Conservation (phyloP, 805 yeast genomes). For the Zygoascus ofunaensis region DNA sequence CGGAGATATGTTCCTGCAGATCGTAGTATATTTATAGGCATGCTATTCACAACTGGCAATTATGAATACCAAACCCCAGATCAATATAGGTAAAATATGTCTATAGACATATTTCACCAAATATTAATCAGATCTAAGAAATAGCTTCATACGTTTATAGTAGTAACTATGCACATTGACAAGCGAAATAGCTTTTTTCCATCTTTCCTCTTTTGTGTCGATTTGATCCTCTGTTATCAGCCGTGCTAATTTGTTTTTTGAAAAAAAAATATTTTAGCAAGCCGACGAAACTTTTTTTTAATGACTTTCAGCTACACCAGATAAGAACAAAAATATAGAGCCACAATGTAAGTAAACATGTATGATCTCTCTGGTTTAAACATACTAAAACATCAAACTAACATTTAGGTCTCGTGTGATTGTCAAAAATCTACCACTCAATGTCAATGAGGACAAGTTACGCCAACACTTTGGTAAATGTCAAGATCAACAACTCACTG, state of each 20-base stretch:
- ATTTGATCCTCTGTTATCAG: too few species aligned
- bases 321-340: background rate
- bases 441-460: conserved; percentile 64
- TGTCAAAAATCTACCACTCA: conserved; percentile 80
- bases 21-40: too few species aligned
- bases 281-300: background rate
- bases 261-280: background rate
- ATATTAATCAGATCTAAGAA: background rate
- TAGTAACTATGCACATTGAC: too few species aligned
- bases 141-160: background rate
- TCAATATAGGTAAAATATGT: too few species aligned
- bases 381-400: too few species aligned
- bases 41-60: too few species aligned
- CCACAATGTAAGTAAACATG: conserved; percentile 1
- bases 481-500: conserved; percentile 36
- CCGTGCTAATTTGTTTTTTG: background rate
- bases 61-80: too few species aligned
- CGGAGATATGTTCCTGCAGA: too few species aligned
- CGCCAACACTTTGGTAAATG: conserved; percentile 46
- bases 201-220: too few species aligned
- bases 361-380: too few species aligned
- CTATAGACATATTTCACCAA: background rate
- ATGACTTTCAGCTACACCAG: background rate
- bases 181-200: too few species aligned
- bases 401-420: conserved; percentile 62